phyloP scores from a whole-genome alignment of 148 eudicot species.

The Agrostemma githago region DNA sequence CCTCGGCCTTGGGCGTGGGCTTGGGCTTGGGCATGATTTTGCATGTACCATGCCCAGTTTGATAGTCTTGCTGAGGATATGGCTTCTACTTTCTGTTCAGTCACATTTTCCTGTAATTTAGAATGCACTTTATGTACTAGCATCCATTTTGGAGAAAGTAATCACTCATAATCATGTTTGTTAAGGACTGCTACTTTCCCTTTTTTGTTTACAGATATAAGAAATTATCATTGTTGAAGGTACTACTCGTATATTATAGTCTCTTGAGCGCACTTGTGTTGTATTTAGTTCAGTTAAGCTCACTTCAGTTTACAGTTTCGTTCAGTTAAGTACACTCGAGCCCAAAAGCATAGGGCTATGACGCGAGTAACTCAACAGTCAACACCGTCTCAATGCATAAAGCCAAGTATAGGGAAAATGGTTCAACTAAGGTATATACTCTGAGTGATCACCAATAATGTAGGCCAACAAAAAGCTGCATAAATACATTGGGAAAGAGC shows the following conservation, averaged over 20 bases:
- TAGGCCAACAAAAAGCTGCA: neutral
- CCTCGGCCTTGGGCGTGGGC: conserved; percentile 22
- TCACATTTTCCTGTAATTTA: conserved; percentile 6
- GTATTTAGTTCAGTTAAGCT: too few relatives aligned
- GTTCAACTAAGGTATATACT: neutral
- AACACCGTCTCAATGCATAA: too few relatives aligned
- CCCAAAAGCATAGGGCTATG: too few relatives aligned
- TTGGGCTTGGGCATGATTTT: conserved; percentile 11
- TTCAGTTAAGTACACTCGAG: too few relatives aligned
- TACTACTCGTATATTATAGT: neutral
- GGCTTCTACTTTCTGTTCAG: conserved; percentile 18
- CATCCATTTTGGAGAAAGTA: neutral
- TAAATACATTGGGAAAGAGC: neutral
- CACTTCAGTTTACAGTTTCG: too few relatives aligned
- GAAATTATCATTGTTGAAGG: neutral
- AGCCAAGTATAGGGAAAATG: neutral
- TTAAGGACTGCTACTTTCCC: neutral
- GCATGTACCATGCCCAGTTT: conserved; percentile 33
- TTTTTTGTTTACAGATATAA: neutral
- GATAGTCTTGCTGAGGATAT: conserved; percentile 20
- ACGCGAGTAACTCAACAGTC: too few relatives aligned
- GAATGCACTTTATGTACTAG: neutral
- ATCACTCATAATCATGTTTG: neutral
- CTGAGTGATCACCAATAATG: conserved; percentile 10
- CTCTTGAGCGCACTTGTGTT: too few relatives aligned